Conservation (phyloP, 1,284 basidiomycete species). For the Marasmius sp. region DNA sequence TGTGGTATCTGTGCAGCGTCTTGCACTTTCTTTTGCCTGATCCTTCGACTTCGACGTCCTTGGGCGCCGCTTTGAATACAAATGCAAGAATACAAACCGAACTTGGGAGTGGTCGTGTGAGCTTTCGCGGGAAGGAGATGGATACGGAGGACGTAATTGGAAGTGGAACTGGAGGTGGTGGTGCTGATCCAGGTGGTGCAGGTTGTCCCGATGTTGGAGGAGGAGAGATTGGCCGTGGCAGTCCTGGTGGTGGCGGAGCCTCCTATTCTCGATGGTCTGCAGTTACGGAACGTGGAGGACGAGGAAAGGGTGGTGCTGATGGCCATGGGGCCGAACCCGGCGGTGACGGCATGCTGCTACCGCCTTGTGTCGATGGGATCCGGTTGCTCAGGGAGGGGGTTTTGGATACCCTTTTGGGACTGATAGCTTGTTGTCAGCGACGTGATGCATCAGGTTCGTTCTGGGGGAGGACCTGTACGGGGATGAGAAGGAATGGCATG, state of each 20-base stretch:
- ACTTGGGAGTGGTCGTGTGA: not conserved
- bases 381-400: conserved; percentile 3
- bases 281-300: not conserved
- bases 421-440: conserved; percentile 1
- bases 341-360: not conserved
- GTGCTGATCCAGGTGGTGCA: not conserved
- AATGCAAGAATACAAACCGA: not conserved
- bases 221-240: not conserved
- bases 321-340: not conserved
- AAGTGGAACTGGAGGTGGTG: not conserved
- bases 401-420: conserved; percentile 1
- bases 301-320: not conserved
- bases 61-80: not conserved
- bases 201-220: not conserved
- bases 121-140: not conserved
- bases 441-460: not conserved
- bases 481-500: not conserved
- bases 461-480: not conserved
- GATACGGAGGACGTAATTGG: not conserved
- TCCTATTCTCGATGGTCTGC: not conserved
- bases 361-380: not conserved
- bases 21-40: not conserved
- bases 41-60: not conserved
- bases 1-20: not conserved
- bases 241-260: not conserved